phyloP scores from a whole-genome alignment of 2,329 filamentous ascomycete species.

The Clonostachys sp. region DNA sequence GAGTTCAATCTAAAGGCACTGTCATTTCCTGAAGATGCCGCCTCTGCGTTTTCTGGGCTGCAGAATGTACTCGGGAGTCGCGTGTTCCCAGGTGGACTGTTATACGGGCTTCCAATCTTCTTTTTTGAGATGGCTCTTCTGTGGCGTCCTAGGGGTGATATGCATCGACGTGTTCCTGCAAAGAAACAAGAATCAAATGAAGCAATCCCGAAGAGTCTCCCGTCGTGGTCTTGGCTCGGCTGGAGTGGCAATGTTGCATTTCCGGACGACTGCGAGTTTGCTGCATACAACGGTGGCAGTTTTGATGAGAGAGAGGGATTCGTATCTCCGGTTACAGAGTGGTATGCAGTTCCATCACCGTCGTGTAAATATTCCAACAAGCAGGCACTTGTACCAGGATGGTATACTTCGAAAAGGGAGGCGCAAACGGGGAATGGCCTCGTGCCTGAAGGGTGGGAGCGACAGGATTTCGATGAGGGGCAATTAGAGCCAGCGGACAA shows the following conservation, averaged over 20 bases:
- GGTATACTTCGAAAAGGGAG: conserved; percentile 5
- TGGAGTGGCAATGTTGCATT: conserved; percentile 34
- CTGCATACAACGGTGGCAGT: conserved; percentile 28
- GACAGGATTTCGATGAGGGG: too few species aligned
- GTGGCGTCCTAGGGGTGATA: conserved; percentile 36
- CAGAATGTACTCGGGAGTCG: conserved; percentile 4
- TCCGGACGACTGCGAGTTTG: conserved; percentile 26
- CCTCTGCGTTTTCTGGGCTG: too few species aligned
- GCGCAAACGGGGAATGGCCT: too few species aligned
- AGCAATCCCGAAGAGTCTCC: conserved; percentile 24
- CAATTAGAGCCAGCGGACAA: too few species aligned
- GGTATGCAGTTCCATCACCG: not conserved
- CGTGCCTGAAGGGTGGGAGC: too few species aligned
- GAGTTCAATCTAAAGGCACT: conserved; percentile 34
- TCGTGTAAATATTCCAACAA: conserved; percentile 24
- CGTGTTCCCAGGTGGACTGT: conserved; percentile 33
- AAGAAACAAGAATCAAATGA: conserved; percentile 3
- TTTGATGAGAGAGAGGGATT: conserved; percentile 34
- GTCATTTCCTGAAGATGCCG: conserved; percentile 24
- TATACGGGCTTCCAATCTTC: conserved; percentile 39
- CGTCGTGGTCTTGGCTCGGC: conserved; percentile 42
- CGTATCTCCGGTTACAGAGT: conserved; percentile 2
- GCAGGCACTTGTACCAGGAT: conserved; percentile 30
- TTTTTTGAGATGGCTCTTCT: conserved; percentile 38
- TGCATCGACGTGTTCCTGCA: conserved; percentile 28